Conservation (phyloP, 805 yeast genomes). For the Sugiyamaella valdiviana region DNA sequence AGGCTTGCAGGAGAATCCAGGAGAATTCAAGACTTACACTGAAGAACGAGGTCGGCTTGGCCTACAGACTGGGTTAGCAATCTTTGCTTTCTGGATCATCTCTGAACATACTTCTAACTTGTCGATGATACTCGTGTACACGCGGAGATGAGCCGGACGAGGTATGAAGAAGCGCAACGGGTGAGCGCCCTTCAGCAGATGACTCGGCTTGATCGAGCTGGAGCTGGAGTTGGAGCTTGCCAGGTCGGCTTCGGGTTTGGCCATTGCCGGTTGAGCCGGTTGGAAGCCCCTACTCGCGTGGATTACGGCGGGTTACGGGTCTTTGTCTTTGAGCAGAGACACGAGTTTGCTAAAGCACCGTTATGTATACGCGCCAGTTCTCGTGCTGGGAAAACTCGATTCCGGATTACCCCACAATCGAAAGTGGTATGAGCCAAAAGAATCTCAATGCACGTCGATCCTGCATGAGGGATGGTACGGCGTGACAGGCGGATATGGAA, state of each 20-base stretch:
- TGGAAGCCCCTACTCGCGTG: no score
- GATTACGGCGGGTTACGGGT: no score
- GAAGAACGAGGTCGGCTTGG: conserved; percentile 1
- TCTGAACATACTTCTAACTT: neutral
- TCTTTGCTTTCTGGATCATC: neutral
- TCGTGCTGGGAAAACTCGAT: neutral
- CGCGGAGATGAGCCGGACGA: neutral
- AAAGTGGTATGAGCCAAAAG: neutral
- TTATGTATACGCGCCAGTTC: no score
- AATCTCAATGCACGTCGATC: no score
- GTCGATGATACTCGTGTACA: neutral
- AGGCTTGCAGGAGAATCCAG: neutral
- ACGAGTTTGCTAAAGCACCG: no score
- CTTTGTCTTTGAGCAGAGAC: no score
- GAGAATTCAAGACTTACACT: neutral
- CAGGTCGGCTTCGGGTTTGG: neutral
- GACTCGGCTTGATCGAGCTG: neutral
- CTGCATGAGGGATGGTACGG: no score
- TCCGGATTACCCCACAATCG: neutral
- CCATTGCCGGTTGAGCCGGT: neutral
- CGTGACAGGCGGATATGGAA: no score
- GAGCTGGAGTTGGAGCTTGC: neutral
- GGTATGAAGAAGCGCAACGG: neutral
- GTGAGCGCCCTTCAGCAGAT: neutral
- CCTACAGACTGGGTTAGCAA: neutral